These are phyloP conservation scores for Tagetes patula DNA, from an alignment of 129 eudicot species.

Conservation along the genomic window DNA sequence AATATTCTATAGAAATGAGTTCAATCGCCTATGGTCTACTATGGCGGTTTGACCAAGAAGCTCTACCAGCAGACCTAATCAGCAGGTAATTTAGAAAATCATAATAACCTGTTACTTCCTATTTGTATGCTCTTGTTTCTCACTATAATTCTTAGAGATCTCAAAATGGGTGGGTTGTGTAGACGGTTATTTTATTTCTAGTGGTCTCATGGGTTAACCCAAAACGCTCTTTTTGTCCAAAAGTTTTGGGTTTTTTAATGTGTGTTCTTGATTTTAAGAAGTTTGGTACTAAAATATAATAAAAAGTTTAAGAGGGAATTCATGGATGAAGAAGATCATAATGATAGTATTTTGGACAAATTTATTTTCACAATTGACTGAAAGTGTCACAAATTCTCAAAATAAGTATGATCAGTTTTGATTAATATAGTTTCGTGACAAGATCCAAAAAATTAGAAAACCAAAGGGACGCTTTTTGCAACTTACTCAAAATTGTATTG, in stretches of 20 bases:
- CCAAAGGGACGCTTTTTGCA: not conserved
- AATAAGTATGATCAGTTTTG: not conserved
- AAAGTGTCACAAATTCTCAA: not conserved
- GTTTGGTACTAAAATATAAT: not conserved
- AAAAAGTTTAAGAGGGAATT: not conserved
- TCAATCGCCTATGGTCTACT: conserved; percentile 51
- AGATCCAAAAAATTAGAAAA: not conserved
- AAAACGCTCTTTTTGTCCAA: not conserved
- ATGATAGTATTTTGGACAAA: not conserved
- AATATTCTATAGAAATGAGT: conserved; percentile 61
- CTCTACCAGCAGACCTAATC: conserved; percentile 64
- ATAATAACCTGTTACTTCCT: not conserved
- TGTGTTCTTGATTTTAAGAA: not conserved
- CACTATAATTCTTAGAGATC: not conserved
- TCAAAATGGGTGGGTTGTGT: not conserved
- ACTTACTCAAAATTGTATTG: too few species aligned
- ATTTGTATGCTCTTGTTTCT: not conserved
- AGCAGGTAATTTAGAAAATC: conserved; percentile 9
- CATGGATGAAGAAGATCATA: not conserved
- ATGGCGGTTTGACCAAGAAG: conserved; percentile 71
- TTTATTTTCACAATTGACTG: not conserved
- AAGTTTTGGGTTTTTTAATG: not conserved
- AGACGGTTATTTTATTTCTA: not conserved
- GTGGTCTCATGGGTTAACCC: not conserved
- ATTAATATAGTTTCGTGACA: not conserved